Evolutionary conservation across 495 filamentous ascomycete genomes (phyloP).

Genomic region (Chaetomium fimeti): DNA sequence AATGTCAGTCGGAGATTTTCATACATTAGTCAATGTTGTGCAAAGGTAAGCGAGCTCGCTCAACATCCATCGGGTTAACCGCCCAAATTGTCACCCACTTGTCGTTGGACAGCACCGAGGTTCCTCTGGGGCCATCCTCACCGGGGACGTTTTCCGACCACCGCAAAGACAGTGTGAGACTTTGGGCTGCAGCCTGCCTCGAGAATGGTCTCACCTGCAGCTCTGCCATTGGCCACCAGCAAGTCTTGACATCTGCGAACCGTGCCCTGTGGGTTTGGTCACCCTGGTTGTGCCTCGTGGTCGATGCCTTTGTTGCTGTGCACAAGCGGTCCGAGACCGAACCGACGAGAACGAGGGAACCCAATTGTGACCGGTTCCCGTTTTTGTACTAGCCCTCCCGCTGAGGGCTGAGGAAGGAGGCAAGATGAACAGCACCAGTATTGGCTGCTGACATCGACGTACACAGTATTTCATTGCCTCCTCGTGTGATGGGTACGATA

Average conservation of each 20-base stretch:
- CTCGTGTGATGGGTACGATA: background rate
- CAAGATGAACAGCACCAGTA: background rate
- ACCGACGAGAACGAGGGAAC: background rate
- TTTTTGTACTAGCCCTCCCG: slow-evolving; percentile 12
- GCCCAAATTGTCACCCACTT: background rate
- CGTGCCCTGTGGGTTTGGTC: background rate
- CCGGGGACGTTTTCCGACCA: slow-evolving; percentile 2
- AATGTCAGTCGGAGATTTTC: slow-evolving; percentile 14
- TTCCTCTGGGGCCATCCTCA: background rate
- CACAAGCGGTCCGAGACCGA: background rate
- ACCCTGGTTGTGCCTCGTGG: slow-evolving; percentile 6
- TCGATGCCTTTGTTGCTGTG: background rate
- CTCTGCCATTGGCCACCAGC: slow-evolving; percentile 4
- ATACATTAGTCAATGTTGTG: slow-evolving; percentile 1
- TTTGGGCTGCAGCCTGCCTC: background rate
- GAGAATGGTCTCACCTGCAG: background rate
- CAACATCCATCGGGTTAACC: background rate
- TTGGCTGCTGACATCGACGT: background rate
- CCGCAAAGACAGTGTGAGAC: background rate
- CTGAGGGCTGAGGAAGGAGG: background rate
- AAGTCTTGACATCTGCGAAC: background rate
- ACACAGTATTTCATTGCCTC: background rate
- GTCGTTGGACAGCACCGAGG: background rate
- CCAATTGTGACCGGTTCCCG: slow-evolving; percentile 11
- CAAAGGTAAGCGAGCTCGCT: slow-evolving; percentile 1